These are phyloP conservation scores for Crithidia brevicula DNA, from an alignment of 208 protist species.

Conservation along the genomic window DNA sequence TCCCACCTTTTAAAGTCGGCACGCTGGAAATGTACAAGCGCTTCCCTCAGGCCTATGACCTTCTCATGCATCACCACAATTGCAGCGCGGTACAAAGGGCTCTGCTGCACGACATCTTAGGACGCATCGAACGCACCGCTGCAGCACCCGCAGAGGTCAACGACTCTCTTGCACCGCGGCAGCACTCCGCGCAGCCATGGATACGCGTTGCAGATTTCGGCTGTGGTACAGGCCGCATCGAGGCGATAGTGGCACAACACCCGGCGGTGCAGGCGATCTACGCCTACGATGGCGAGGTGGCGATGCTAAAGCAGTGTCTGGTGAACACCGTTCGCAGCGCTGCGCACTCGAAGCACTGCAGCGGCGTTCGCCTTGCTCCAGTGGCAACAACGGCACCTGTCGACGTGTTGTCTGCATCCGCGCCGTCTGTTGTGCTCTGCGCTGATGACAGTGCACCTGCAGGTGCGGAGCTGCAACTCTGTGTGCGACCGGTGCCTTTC, in stretches of 20 bases:
- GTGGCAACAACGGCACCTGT: not conserved
- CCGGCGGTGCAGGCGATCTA: constrained; percentile 54
- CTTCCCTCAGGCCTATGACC: constrained; percentile 78
- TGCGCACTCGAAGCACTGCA: constrained; percentile 21
- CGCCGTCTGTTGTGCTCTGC: constrained; percentile 29
- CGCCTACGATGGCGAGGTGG: constrained; percentile 72
- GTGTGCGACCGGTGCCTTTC: constrained; percentile 59
- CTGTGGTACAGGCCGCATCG: constrained; percentile 83
- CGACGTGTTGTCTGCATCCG: not conserved
- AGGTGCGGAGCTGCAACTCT: constrained; percentile 36
- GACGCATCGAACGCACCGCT: constrained; percentile 20
- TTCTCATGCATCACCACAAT: constrained; percentile 78
- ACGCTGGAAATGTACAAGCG: constrained; percentile 83
- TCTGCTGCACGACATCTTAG: constrained; percentile 55
- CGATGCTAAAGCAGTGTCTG: constrained; percentile 75
- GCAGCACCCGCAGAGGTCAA: not conserved
- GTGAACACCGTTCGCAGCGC: constrained; percentile 49
- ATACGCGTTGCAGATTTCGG: constrained; percentile 76
- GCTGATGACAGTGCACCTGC: constrained; percentile 4
- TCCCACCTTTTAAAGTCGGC: constrained; percentile 81
- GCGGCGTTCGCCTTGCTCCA: constrained; percentile 16
- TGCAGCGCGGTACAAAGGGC: constrained; percentile 48
- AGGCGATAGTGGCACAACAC: constrained; percentile 55
- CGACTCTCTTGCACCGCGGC: not conserved
- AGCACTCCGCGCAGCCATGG: constrained; percentile 10